Evolutionary conservation across 2,329 filamentous ascomycete species (phyloP), one percentile per base, ranked within the genome.

Genomic region (Ophiocordyceps camponoti-saundersi): DNA sequence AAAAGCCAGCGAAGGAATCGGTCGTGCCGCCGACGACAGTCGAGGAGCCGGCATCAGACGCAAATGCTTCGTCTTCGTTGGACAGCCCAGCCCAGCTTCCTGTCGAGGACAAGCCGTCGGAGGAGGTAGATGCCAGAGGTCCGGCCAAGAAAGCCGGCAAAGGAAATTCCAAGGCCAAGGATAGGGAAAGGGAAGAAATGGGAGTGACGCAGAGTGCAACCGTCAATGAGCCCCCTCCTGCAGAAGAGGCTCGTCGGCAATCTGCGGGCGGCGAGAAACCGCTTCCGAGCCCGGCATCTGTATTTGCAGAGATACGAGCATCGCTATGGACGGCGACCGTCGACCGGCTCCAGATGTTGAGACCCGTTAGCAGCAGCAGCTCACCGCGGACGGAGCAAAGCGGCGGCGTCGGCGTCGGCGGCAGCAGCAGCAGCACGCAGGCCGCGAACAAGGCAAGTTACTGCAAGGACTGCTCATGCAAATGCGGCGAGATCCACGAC

Each of bases 1-100:
- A 82, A 55, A 80, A 77, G 55, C 61, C 61, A 15, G 32, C 47
- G 8, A 61, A 61, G 42, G 46, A 54, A 13, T 12, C 53, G 18
- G 41, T 47, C 4, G 6, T 46, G 13, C 49, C 51, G 16, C 10
- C 54, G 32, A 48, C 46, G 32, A 48, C 46, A 16, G 40, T 22
- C 23, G 47, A n/a, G 34, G 32, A 21, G 46, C 55, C n/a, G 42
- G 15, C 20, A 20, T 53, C 54, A 42, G 46, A 49, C 5, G 52
- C 55, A n/a, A 18, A 47, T 16, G 15, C 36, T 15, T n/a, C 20
- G 2, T 39, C n/a, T 20, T 21, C 23, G 3, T 41, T 15, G 30
- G 22, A 11, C 16, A n/a, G 23, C n/a, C 42, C 40, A 3, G 32
- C 41, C 26, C 26, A 43, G 30, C 47, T 46, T 44, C 2, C 44